A percentile compares a stretch with the other conserved stretches of the same genome.
Evolutionary conservation across 2,329 filamentous ascomycete genomes (phyloP).

Genomic region (Paraconiothyrium brasiliense): DNA sequence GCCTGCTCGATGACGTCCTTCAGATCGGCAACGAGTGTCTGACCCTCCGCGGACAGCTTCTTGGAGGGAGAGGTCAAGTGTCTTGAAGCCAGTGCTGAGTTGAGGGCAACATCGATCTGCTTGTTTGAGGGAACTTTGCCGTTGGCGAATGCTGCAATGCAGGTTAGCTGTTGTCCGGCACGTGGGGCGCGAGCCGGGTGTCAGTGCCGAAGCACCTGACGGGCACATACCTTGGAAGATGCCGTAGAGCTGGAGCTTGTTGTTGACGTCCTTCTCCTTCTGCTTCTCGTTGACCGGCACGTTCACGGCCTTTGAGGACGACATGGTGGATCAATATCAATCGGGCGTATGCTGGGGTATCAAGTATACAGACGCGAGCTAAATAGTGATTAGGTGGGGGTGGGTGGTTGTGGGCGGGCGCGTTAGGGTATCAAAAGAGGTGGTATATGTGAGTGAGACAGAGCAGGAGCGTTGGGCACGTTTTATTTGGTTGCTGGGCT

Average conservation of each 20-base stretch:
- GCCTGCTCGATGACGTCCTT: conserved; percentile 83
- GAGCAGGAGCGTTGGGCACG: conserved; percentile 6
- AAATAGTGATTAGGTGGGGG: background rate
- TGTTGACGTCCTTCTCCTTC: conserved; percentile 87
- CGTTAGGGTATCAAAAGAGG: conserved; percentile 17
- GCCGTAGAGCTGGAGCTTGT: conserved; percentile 94
- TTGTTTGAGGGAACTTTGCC: conserved; percentile 96
- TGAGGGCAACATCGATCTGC: conserved; percentile 94
- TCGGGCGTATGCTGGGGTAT: conserved; percentile 18
- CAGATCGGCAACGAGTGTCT: conserved; percentile 78
- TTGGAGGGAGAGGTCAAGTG: conserved; percentile 74
- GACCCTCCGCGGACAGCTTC: conserved; percentile 84
- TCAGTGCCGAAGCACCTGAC: background rate
- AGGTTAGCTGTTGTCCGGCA: conserved; percentile 25
- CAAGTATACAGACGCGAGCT: conserved; percentile 11
- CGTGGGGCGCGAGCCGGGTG: background rate
- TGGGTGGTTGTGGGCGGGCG: background rate
- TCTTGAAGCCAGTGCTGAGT: conserved; percentile 81
- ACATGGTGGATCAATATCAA: conserved; percentile 17
- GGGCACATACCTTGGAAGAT: conserved; percentile 72
- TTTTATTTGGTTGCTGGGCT: conserved; percentile 21
- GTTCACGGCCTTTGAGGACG: conserved; percentile 64
- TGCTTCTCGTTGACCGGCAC: conserved; percentile 75
- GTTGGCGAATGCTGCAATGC: conserved; percentile 75
- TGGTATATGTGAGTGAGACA: conserved; percentile 9